Base-by-base conservation (phyloP, 2,329 filamentous ascomycete species). In the Talaromyces rugulosus region DNA sequence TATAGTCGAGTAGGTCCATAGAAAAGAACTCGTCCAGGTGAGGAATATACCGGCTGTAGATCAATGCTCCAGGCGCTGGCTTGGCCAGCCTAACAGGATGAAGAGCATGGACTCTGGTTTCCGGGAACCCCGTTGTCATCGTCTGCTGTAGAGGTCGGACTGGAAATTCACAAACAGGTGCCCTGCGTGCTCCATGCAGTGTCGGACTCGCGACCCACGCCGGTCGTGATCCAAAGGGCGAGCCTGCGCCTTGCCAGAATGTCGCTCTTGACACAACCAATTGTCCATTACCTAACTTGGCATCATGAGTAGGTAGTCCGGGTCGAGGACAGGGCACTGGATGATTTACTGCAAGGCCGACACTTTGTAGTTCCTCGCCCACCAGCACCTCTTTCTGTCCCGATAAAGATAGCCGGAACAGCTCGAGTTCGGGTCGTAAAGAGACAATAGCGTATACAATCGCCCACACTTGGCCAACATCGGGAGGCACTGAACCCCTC, bases 201-300 rank as follows among this genome's bases (percentile, higher is more conserved):
- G 63, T 63, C 27, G 66, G 62, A 27, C 61, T 65, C 11, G 66
- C 61, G 0, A 63, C 64, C 60, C 62, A 64, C n/a, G 56, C 62
- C 3, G 63, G 63, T 8, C 63, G 61, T 6, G 57, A 47, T 2
- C 62, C 62, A n/a, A 36, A 56, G n/a, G 63, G 63, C 11, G 63
- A 65, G 40, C 52, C 63, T 44, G 63, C 61, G 14, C 63, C 63
- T 59, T 65, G 63, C 63, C 63, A 65, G 40, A 65, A 65, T 18
- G 34, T 36, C 34, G 14, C 14, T 16, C 34, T 36, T 36, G 34
- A 36, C 34, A 36, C 34, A 16, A 36, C 12, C 12, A 36, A 36
- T 5, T 36, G 34, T 14, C 14, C 34, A 12, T 36, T 36, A 12
- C 33, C 14, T 9, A 36, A 12, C 33, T 36, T 36, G 9, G 33